These are phyloP conservation scores for Globisporangium acanthophoron DNA, from an alignment of 352 stramenopile species.

Conservation along the genomic window DNA sequence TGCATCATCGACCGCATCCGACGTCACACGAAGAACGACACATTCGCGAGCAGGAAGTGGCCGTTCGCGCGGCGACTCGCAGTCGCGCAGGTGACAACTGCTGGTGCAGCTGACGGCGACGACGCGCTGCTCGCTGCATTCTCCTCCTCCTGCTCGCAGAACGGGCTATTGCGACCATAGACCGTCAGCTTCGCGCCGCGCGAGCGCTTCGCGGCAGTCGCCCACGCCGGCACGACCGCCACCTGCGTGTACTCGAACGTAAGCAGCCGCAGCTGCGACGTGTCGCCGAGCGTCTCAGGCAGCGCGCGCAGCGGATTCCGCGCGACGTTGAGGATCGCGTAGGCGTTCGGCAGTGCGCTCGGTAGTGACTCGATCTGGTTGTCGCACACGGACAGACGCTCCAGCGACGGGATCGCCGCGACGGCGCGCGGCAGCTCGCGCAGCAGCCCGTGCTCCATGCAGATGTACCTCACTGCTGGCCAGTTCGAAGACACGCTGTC, in stretches of 20 bases:
- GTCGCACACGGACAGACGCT: constrained; percentile 9
- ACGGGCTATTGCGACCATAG: neutral
- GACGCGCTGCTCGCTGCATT: neutral
- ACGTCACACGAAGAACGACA: neutral
- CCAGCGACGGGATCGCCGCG: neutral
- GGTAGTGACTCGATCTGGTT: constrained; percentile 6
- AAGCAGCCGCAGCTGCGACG: neutral
- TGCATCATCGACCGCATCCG: neutral
- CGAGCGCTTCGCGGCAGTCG: neutral
- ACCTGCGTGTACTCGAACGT: constrained; percentile 10
- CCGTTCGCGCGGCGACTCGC: constrained; percentile 2
- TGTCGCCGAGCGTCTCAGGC: neutral
- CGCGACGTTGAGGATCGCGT: constrained; percentile 6
- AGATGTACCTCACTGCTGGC: constrained; percentile 6
- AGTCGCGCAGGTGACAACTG: neutral
- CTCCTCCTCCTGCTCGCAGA: neutral
- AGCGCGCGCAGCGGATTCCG: constrained; percentile 6
- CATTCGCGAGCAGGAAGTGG: neutral
- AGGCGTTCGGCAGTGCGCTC: neutral
- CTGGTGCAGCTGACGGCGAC: neutral
- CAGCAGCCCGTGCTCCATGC: constrained; percentile 11
- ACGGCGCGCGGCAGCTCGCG: constrained; percentile 5
- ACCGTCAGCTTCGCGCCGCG: neutral
- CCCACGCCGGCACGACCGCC: neutral
- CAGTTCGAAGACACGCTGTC: constrained; percentile 5